Percentiles rank a stretch among this genome's conserved stretches.
These are phyloP conservation scores for Pilobolus umbonatus DNA, from an alignment of 192 early-diverging fungal species.

Conservation along the genomic window DNA sequence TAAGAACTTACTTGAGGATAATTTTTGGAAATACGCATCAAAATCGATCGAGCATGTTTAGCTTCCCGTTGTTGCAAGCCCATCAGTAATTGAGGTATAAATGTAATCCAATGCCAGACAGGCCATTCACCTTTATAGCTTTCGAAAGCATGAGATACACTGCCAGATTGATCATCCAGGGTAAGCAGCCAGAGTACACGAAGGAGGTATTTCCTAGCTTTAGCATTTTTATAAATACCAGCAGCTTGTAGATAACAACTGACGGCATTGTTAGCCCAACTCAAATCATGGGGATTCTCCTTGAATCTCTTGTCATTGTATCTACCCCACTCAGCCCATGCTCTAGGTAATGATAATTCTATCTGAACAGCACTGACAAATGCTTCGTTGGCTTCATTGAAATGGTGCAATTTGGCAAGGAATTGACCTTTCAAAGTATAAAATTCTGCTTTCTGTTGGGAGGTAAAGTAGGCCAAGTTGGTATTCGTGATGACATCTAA, in stretches of 20 bases:
- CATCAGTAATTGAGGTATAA: slow-evolving; percentile 91
- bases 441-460: slow-evolving; percentile 94
- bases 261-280: slow-evolving; percentile 82
- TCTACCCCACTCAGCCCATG: slow-evolving; percentile 95
- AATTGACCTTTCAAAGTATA: slow-evolving; percentile 96
- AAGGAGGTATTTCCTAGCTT: slow-evolving; percentile 86
- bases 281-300: slow-evolving; percentile 75
- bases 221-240: slow-evolving; percentile 78
- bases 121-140: slow-evolving; percentile 88
- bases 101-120: slow-evolving; percentile 98
- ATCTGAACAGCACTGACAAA: slow-evolving; percentile 90
- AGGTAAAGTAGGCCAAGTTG: slow-evolving; percentile 92
- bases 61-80: slow-evolving; percentile 79
- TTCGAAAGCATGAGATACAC: slow-evolving; percentile 77
- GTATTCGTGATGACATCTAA: slow-evolving; percentile 99
- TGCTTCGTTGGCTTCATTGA: slow-evolving; percentile 83
- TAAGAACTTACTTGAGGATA: slow-evolving; percentile 86
- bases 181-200: slow-evolving; percentile 93
- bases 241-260: slow-evolving; percentile 96
- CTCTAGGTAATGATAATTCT: slow-evolving; percentile 84
- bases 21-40: slow-evolving; percentile 92
- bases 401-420: slow-evolving; percentile 78
- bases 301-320: slow-evolving; percentile 93
- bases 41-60: slow-evolving; percentile 71
- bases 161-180: slow-evolving; percentile 75